phyloP scores from a whole-genome alignment of 495 filamentous ascomycete genomes.

The Staphylotrichum tortipilum region DNA sequence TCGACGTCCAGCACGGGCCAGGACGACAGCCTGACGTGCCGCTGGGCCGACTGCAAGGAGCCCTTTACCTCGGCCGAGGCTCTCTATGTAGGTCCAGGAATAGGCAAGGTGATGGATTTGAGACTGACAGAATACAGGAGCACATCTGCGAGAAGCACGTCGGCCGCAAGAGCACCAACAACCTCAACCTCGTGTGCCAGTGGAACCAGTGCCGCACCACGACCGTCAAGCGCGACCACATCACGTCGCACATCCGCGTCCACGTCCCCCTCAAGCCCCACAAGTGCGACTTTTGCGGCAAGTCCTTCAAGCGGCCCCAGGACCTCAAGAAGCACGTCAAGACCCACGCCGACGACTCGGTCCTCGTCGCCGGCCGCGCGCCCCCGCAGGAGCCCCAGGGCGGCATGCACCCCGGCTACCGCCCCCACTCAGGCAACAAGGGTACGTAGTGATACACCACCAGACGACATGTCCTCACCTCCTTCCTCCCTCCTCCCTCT shows the following conservation, averaged over 20 bases:
- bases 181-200: slow-evolving; percentile 92
- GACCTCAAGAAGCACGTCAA: slow-evolving; percentile 99
- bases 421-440: slow-evolving; percentile 39
- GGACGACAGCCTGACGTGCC: slow-evolving; percentile 65
- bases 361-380: slow-evolving; percentile 64
- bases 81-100: slow-evolving; percentile 70
- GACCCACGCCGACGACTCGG: slow-evolving; percentile 98
- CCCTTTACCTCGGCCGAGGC: slow-evolving; percentile 68
- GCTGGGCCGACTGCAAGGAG: slow-evolving; percentile 81
- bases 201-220: slow-evolving; percentile 95
- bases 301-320: slow-evolving; percentile 98
- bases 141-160: slow-evolving; percentile 98
- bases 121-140: no score
- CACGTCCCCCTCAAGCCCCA: slow-evolving; percentile 97
- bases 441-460: slow-evolving; percentile 36
- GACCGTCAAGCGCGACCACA: slow-evolving; percentile 98
- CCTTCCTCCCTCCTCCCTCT: no score
- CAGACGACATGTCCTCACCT: no score
- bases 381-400: slow-evolving; percentile 60
- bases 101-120: no score
- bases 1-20: slow-evolving; percentile 28
- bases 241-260: slow-evolving; percentile 97
- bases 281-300: slow-evolving; percentile 96
- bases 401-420: slow-evolving; percentile 50
- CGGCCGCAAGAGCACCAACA: slow-evolving; percentile 97